Evolutionary conservation across 2,329 filamentous ascomycete species (phyloP).

Genomic region (Exophiala dermatitidis): DNA sequence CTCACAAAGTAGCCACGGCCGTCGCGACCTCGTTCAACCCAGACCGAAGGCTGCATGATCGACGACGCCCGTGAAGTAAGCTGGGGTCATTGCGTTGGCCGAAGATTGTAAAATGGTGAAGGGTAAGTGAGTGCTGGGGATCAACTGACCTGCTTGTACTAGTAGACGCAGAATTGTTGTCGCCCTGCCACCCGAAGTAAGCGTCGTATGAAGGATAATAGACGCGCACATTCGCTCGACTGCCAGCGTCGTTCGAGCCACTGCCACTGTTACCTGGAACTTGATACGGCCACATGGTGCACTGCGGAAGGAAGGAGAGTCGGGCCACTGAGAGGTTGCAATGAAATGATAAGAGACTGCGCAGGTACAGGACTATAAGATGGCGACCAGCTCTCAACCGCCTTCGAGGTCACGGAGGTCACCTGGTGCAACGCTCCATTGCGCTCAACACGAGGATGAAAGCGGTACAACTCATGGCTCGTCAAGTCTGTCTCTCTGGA

Average conservation of each 20-base stretch:
- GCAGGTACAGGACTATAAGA: too few species aligned
- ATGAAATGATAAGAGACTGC: too few species aligned
- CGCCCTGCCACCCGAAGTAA: slow-evolving; percentile 14
- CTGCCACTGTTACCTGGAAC: too few species aligned
- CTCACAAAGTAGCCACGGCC: slow-evolving; percentile 24
- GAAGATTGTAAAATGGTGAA: background rate
- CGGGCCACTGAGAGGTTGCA: too few species aligned
- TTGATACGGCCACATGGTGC: too few species aligned
- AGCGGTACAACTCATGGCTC: too few species aligned
- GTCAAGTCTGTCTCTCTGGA: too few species aligned
- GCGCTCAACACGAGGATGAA: too few species aligned
- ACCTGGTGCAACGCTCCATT: too few species aligned
- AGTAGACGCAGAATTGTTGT: background rate
- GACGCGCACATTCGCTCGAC: slow-evolving; percentile 8
- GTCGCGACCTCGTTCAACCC: slow-evolving; percentile 23
- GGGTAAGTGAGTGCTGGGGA: slow-evolving; percentile 2
- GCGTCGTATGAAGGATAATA: slow-evolving; percentile 22
- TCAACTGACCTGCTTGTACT: slow-evolving; percentile 14
- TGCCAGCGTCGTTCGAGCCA: too few species aligned
- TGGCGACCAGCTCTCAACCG: too few species aligned
- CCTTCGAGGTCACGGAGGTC: too few species aligned
- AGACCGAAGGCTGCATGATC: background rate
- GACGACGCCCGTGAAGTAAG: background rate
- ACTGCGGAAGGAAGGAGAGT: background rate
- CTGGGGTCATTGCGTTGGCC: background rate